These are phyloP conservation scores for Moniliophthora roreri DNA, from an alignment of 1,284 basidiomycete species.

Conservation along the genomic window DNA sequence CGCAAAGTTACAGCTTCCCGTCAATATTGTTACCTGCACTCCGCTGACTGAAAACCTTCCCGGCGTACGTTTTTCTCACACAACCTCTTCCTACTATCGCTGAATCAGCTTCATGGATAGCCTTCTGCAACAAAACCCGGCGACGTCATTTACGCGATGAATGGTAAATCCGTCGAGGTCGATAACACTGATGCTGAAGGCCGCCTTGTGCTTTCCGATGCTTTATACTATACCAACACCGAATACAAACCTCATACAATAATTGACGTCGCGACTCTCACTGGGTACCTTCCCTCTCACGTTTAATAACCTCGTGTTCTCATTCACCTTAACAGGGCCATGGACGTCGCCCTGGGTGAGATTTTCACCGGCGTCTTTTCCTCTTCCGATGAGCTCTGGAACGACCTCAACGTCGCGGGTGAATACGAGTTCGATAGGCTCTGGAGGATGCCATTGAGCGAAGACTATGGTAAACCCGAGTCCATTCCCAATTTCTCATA, in stretches of 20 bases:
- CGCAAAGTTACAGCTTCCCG: constrained; percentile 78
- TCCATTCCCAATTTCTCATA: too few relatives aligned
- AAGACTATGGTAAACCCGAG: constrained; percentile 60
- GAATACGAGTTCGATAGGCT: constrained; percentile 76
- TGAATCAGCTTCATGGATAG: neutral
- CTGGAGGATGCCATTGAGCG: constrained; percentile 85
- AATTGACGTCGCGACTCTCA: constrained; percentile 85
- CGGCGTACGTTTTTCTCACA: constrained; percentile 32
- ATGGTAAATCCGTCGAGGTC: constrained; percentile 85
- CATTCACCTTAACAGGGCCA: constrained; percentile 46
- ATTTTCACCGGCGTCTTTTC: constrained; percentile 80
- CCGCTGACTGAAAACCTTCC: constrained; percentile 90
- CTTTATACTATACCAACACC: constrained; percentile 82
- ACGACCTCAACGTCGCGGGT: constrained; percentile 69
- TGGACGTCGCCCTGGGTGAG: constrained; percentile 70
- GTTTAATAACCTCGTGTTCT: constrained; percentile 15
- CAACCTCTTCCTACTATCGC: neutral
- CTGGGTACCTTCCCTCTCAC: constrained; percentile 49
- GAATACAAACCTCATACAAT: constrained; percentile 81
- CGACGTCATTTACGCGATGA: constrained; percentile 83
- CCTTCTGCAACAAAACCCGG: constrained; percentile 88
- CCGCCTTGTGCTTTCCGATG: constrained; percentile 77
- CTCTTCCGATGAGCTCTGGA: constrained; percentile 77
- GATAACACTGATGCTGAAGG: constrained; percentile 93
- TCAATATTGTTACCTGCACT: constrained; percentile 74